Conservation (phyloP, 225 moss, liverwort and hornwort species). For the Sphagnum contortum region DNA sequence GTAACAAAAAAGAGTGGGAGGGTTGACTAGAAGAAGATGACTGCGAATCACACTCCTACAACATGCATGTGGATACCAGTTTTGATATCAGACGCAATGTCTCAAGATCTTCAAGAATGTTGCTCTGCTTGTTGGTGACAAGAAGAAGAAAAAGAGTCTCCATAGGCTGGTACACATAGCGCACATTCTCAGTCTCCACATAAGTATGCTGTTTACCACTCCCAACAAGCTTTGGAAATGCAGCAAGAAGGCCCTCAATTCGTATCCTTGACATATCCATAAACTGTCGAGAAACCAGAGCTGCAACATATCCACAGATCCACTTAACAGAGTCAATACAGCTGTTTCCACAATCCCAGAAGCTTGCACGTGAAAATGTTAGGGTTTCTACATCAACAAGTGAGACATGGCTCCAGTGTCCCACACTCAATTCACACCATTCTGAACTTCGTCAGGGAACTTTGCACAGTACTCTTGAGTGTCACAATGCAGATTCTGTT, state of each 20-base stretch:
- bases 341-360: too few species aligned
- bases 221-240: slow-evolving; percentile 50
- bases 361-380: too few species aligned
- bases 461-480: too few species aligned
- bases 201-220: slow-evolving; percentile 49
- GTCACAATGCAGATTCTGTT: too few species aligned
- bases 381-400: too few species aligned
- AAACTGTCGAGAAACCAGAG: slow-evolving; percentile 52
- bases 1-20: too few species aligned
- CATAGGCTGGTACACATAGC: slow-evolving; percentile 54
- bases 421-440: too few species aligned
- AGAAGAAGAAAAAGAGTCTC: slow-evolving; percentile 48
- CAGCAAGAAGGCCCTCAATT: slow-evolving; percentile 47
- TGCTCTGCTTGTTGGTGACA: slow-evolving; percentile 51
- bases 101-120: slow-evolving; percentile 59
- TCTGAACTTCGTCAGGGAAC: too few species aligned
- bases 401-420: too few species aligned
- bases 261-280: slow-evolving; percentile 53
- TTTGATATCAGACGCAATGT: slow-evolving; percentile 47
- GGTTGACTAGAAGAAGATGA: too few species aligned
- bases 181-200: slow-evolving; percentile 51
- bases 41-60: too few species aligned
- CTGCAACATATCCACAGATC: slow-evolving; percentile 15
- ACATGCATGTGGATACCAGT: slow-evolving; percentile 22
- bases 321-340: too few species aligned